phyloP scores from a whole-genome alignment of 2,329 filamentous ascomycete species.

The Sporothrix brasiliensis region DNA sequence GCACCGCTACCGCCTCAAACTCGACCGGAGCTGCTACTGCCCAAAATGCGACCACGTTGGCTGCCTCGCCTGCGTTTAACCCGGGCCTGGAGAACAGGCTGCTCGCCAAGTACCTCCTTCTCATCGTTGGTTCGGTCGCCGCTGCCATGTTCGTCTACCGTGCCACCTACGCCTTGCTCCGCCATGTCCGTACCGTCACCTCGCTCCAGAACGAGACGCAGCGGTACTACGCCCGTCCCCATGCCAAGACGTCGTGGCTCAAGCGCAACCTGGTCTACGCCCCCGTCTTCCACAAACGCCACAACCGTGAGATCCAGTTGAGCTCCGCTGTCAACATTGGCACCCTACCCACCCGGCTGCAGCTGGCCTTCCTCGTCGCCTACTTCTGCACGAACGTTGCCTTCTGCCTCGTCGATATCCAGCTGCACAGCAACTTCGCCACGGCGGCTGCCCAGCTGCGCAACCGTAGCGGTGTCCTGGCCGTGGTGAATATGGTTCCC shows the following conservation, averaged over 20 bases:
- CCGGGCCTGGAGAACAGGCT: constrained; percentile 53
- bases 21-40: constrained; percentile 33
- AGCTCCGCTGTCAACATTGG: constrained; percentile 64
- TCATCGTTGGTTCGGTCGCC: constrained; percentile 66
- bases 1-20: constrained; percentile 32
- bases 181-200: constrained; percentile 72
- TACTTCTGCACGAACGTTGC: constrained; percentile 75
- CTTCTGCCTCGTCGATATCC: constrained; percentile 71
- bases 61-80: constrained; percentile 40
- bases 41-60: constrained; percentile 23
- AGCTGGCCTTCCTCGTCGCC: constrained; percentile 66
- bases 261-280: constrained; percentile 71
- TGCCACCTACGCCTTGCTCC: constrained; percentile 60
- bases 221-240: constrained; percentile 71
- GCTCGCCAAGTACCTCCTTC: constrained; percentile 63
- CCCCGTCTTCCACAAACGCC: constrained; percentile 72
- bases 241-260: constrained; percentile 58
- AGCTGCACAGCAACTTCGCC: constrained; percentile 55
- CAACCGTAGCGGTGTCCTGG: constrained; percentile 70
- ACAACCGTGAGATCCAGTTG: constrained; percentile 71
- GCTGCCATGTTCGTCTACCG: constrained; percentile 69
- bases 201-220: constrained; percentile 80
- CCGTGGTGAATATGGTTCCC: constrained; percentile 76
- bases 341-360: constrained; percentile 77
- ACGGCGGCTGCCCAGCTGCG: constrained; percentile 57